phyloP scores from a whole-genome alignment of 495 filamentous ascomycete genomes.

The Jackrogersella minutella region DNA sequence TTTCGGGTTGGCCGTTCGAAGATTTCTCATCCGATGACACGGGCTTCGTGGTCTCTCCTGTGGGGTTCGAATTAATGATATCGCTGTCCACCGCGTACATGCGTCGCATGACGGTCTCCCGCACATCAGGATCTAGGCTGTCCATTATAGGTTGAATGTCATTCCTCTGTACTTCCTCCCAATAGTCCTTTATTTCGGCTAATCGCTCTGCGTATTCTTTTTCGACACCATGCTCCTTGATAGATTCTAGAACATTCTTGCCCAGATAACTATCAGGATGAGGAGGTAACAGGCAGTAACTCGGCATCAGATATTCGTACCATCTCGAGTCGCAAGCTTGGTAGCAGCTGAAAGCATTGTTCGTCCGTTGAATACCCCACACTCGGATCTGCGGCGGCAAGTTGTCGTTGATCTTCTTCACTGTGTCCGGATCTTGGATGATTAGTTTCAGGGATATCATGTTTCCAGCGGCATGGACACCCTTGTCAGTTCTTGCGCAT shows the following conservation, averaged over 20 bases:
- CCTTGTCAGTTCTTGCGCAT: slow-evolving; percentile 96
- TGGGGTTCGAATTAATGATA: slow-evolving; percentile 9
- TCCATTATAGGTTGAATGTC: slow-evolving; percentile 77
- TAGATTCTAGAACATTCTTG: slow-evolving; percentile 74
- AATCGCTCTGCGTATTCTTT: slow-evolving; percentile 73
- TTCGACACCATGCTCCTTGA: slow-evolving; percentile 73
- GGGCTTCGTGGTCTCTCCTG: slow-evolving; percentile 15
- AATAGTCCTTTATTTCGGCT: slow-evolving; percentile 79
- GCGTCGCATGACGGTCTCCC: slow-evolving; percentile 52
- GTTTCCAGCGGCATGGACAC: slow-evolving; percentile 96
- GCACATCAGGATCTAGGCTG: slow-evolving; percentile 51
- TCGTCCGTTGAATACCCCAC: slow-evolving; percentile 89
- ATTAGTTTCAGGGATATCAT: slow-evolving; percentile 96
- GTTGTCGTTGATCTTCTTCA: slow-evolving; percentile 87
- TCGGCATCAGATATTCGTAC: slow-evolving; percentile 96
- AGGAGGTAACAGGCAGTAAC: slow-evolving; percentile 87
- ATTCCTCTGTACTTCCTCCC: slow-evolving; percentile 79
- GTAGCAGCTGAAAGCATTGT: slow-evolving; percentile 88
- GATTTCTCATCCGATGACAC: slow-evolving; percentile 10
- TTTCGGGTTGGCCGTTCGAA: neutral
- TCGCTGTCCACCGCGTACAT: slow-evolving; percentile 49
- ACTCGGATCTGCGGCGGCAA: slow-evolving; percentile 88
- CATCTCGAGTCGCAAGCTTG: slow-evolving; percentile 90
- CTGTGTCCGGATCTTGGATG: slow-evolving; percentile 85
- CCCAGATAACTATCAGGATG: slow-evolving; percentile 87